Base-by-base conservation (phyloP, 805 yeast genomes). In the Candida vaughaniae region DNA sequence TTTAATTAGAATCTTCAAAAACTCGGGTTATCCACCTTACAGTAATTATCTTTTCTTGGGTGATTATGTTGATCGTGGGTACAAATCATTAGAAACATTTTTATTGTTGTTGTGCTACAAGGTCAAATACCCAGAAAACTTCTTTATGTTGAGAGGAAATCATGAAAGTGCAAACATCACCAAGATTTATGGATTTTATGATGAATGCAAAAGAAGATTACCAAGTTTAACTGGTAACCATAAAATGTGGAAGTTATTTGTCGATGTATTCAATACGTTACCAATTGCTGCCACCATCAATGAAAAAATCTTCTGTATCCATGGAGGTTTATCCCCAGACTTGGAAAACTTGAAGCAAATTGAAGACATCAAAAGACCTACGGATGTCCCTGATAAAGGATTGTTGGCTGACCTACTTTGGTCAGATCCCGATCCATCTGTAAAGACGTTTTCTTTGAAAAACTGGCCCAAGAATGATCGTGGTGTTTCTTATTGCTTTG, bases 401-500 rank as follows among this genome's bases (percentile, higher is more conserved):
- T 62, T 85, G 23, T 66, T 85, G 41, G 85, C 89, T 3, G 95
- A 85, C 63, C 66, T 85, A 44, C 58, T 85, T 26, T 85, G 95
- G 93, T 82, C 90, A 0, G 93, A 85, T 55, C 95, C 95, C 0
- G 88, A 65, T 55, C 38, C 61, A 6, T 35, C 42, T 25, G 48
- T 62, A 60, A 8, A 66, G 66, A 9, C 51, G 12, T 63, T 61
- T 38, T 58, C 68, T 6, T 41, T 51, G 19, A 52, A 55, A 22
- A 82, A 79, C 42, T 85, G 95, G 95, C 80, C 82, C 25, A 85
- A 80, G 43, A 85, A 85, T 56, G 95, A 85, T 58, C 72, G 95
- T 40, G 95, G 95, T 31, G 93, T 85, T 2, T 80, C 88, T 4
- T 85, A 80, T 52, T 78, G 87, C 52, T 85, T 85, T 56, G 85